phyloP scores from a whole-genome alignment of 2,329 filamentous ascomycete species.

The Lachnellula hyalina region DNA sequence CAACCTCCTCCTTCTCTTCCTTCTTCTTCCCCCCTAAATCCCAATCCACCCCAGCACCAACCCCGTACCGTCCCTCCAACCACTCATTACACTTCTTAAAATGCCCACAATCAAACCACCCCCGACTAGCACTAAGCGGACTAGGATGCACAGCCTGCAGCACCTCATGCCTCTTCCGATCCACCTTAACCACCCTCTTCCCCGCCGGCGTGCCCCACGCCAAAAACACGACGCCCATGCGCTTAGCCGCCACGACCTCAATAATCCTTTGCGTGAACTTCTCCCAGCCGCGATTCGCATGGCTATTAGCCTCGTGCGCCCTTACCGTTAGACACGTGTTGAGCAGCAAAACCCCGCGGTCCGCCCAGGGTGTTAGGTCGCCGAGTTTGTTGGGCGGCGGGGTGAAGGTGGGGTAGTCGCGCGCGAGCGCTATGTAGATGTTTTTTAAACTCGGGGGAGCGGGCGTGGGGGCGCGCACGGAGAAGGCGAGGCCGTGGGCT shows the following conservation, averaged over 20 bases:
- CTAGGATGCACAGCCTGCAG: conserved; percentile 87
- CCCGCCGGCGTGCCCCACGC: conserved; percentile 88
- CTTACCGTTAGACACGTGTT: conserved; percentile 95
- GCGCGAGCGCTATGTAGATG: conserved; percentile 84
- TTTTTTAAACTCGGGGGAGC: conserved; percentile 89
- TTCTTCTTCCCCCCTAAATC: conserved; percentile 40
- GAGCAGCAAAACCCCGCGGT: conserved; percentile 84
- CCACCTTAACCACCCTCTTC: conserved; percentile 70
- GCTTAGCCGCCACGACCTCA: conserved; percentile 73
- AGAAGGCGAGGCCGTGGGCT: conserved; percentile 94
- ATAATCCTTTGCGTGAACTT: conserved; percentile 87
- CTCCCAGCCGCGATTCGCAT: conserved; percentile 88
- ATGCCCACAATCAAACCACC: conserved; percentile 80
- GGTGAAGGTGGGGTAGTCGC: conserved; percentile 78
- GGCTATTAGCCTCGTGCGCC: conserved; percentile 80
- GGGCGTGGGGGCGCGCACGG: conserved; percentile 79
- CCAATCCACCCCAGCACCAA: conserved; percentile 83
- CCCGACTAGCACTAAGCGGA: conserved; percentile 76
- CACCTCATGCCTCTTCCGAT: conserved; percentile 70
- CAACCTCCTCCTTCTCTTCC: neutral
- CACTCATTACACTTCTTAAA: conserved; percentile 82
- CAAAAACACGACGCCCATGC: conserved; percentile 86
- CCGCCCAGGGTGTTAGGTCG: conserved; percentile 87
- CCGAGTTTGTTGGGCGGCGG: conserved; percentile 73
- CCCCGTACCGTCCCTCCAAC: conserved; percentile 72